A percentile compares a stretch with the other conserved stretches of the same genome.
Evolutionary conservation across 2,329 filamentous ascomycete species (phyloP).

Genomic region (Claviceps maximensis): DNA sequence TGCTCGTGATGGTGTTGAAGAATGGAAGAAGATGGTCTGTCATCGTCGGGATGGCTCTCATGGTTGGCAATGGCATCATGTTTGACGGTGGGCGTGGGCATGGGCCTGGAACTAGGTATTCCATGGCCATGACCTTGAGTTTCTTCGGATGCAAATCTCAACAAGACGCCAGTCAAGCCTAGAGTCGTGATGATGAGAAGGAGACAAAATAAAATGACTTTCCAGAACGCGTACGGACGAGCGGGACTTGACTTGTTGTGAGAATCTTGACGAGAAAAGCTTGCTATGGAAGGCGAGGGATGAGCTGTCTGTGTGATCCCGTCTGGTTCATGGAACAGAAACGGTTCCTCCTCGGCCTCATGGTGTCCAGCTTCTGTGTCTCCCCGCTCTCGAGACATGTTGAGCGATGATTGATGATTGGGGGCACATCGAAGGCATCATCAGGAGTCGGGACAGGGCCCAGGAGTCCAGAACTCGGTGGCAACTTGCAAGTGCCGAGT

Average conservation of each 20-base stretch:
- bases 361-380: too few relatives aligned
- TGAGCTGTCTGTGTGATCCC: background rate
- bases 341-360: too few relatives aligned
- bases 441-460: too few relatives aligned
- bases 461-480: too few relatives aligned
- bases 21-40: background rate
- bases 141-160: conserved; percentile 9
- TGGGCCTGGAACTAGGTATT: background rate
- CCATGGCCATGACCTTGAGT: background rate
- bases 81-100: background rate
- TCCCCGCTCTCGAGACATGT: too few relatives aligned
- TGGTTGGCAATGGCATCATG: too few relatives aligned
- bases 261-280: background rate
- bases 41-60: background rate
- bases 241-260: background rate
- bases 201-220: conserved; percentile 10
- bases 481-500: too few relatives aligned
- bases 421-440: too few relatives aligned
- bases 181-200: conserved; percentile 14
- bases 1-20: conserved; percentile 14
- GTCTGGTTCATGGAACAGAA: background rate
- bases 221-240: conserved; percentile 3
- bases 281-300: background rate
- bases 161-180: conserved; percentile 9
- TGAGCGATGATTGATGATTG: too few relatives aligned